A percentile compares a stretch with the other conserved stretches of the same genome.
phyloP scores from a whole-genome alignment of 2,329 filamentous ascomycete species.

The Shiraia bambusicola region DNA sequence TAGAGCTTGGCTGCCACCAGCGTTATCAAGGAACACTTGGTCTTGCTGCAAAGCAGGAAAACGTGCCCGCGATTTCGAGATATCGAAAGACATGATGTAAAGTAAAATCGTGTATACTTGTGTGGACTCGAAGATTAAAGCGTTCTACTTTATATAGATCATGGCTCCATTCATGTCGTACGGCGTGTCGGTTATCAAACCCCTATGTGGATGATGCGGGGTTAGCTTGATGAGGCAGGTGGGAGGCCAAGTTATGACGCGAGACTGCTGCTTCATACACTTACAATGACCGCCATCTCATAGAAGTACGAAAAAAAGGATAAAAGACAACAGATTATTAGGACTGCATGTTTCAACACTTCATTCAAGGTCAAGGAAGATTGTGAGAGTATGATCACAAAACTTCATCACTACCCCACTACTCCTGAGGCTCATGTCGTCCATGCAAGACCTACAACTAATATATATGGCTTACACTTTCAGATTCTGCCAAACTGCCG shows the following conservation, averaged over 20 bases:
- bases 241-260: neutral
- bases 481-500: constrained; percentile 24
- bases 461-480: neutral
- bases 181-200: neutral
- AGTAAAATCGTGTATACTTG: neutral
- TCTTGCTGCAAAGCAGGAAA: constrained; percentile 69
- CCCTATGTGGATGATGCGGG: constrained; percentile 3
- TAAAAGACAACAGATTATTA: too few relatives aligned
- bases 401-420: too few relatives aligned
- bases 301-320: too few relatives aligned
- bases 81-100: constrained; percentile 50
- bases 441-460: too few relatives aligned
- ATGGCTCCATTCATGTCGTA: neutral
- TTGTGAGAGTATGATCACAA: too few relatives aligned
- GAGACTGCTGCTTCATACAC: neutral
- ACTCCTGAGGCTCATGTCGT: too few relatives aligned
- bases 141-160: neutral
- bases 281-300: too few relatives aligned
- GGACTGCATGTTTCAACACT: too few relatives aligned
- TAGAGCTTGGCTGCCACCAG: constrained; percentile 72
- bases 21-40: constrained; percentile 77
- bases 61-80: constrained; percentile 57
- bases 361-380: too few relatives aligned
- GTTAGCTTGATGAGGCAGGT: constrained; percentile 7
- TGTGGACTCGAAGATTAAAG: neutral